These are phyloP conservation scores for Termitomyces sp. DNA, from an alignment of 768 basidiomycete species.

Conservation along the genomic window DNA sequence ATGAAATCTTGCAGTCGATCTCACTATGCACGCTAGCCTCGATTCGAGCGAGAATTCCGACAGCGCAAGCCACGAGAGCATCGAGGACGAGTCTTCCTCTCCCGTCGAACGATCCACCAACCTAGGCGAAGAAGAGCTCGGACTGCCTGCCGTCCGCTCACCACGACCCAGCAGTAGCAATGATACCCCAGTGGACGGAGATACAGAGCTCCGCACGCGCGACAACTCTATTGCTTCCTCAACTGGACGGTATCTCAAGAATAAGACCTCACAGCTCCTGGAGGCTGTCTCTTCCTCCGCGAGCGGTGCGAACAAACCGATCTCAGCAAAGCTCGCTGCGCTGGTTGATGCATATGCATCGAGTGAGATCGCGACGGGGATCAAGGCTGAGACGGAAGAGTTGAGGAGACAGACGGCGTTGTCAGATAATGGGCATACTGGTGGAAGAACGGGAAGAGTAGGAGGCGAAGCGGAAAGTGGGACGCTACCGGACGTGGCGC, in stretches of 20 bases:
- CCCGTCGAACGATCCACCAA: conserved; percentile 35
- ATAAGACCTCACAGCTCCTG: conserved; percentile 72
- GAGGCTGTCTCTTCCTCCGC: conserved; percentile 46
- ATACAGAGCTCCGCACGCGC: conserved; percentile 50
- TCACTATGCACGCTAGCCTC: conserved; percentile 60
- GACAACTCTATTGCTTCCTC: conserved; percentile 39
- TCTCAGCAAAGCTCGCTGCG: conserved; percentile 58
- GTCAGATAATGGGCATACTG: conserved; percentile 23
- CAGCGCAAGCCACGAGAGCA: conserved; percentile 23
- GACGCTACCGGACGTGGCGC: conserved; percentile 57
- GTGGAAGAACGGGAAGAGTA: conserved; percentile 5
- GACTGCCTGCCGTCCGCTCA: conserved; percentile 36
- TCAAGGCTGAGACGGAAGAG: conserved; percentile 59
- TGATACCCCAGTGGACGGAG: conserved; percentile 30
- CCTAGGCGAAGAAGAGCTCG: conserved; percentile 70
- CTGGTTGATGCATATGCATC: conserved; percentile 71
- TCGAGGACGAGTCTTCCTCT: conserved; percentile 10
- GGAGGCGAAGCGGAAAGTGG: conserved; percentile 28
- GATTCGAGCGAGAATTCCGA: conserved; percentile 28
- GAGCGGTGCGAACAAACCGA: conserved; percentile 22
- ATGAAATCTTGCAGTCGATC: conserved; percentile 47
- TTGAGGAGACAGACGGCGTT: conserved; percentile 32
- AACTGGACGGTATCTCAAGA: conserved; percentile 53
- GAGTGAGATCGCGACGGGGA: conserved; percentile 61
- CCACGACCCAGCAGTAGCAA: conserved; percentile 31